These are phyloP conservation scores for Solanum pinnatisectum DNA, from an alignment of 257 asterid species.

Conservation along the genomic window DNA sequence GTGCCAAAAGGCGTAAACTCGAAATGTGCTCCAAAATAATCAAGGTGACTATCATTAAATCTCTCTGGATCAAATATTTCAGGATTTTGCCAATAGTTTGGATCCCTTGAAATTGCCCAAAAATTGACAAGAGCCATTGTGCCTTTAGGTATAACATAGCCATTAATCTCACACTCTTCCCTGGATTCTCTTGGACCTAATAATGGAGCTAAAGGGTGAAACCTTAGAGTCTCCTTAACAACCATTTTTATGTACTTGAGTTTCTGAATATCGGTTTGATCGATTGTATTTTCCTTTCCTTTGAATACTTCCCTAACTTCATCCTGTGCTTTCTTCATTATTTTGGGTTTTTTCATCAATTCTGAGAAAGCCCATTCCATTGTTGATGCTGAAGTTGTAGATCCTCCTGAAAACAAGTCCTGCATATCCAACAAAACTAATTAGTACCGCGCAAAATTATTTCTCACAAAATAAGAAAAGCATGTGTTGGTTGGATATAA, in stretches of 20 bases:
- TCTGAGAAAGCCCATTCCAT: constrained; percentile 19
- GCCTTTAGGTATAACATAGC: constrained; percentile 4
- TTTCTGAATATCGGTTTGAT: constrained; percentile 6
- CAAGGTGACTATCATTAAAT: neutral
- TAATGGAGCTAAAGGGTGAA: constrained; percentile 1
- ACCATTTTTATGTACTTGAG: constrained; percentile 8
- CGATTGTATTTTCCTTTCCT: neutral
- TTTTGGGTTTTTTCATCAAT: constrained; percentile 8
- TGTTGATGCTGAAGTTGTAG: constrained; percentile 8
- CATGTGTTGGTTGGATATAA: too few species aligned
- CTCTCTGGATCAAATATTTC: neutral
- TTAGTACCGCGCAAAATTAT: neutral
- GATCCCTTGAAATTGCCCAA: constrained; percentile 19
- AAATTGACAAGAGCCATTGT: constrained; percentile 6
- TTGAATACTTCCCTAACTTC: constrained; percentile 9
- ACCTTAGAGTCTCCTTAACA: neutral
- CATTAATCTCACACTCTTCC: constrained; percentile 11
- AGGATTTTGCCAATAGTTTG: constrained; percentile 10
- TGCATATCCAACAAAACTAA: neutral
- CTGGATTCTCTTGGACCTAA: constrained; percentile 13
- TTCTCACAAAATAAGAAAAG: neutral
- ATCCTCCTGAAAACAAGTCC: constrained; percentile 16
- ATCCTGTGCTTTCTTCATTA: constrained; percentile 16
- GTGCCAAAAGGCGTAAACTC: constrained; percentile 27
- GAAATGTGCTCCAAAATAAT: constrained; percentile 15